A percentile compares a stretch with the other conserved stretches of the same genome.
Conservation (phyloP, 805 yeast species). For the Candida morakotiae region DNA sequence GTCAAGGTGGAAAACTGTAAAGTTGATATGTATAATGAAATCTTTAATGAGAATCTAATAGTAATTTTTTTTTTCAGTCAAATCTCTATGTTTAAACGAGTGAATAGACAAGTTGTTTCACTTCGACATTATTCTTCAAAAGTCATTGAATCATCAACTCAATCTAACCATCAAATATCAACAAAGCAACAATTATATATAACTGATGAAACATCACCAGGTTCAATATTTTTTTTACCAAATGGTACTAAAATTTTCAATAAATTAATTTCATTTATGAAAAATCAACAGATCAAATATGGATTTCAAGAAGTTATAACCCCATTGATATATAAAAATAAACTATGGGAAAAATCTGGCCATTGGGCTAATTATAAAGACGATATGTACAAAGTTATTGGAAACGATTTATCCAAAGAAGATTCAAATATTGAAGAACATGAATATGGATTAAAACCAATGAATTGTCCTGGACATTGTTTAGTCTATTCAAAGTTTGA, state of each 20-base stretch:
- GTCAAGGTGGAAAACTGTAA: no score
- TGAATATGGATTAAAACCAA: conserved; percentile 82
- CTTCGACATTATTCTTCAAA: conserved; percentile 3
- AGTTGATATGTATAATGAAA: no score
- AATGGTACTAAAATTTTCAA: conserved; percentile 88
- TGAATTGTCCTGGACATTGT: conserved; percentile 97
- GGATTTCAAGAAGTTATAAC: conserved; percentile 92
- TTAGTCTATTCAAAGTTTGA: conserved; percentile 70
- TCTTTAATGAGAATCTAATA: no score
- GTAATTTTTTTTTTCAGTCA: not conserved
- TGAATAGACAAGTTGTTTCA: no score
- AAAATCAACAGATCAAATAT: conserved; percentile 69
- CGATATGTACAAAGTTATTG: conserved; percentile 88
- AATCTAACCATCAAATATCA: conserved; percentile 45
- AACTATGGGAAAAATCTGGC: conserved; percentile 87
- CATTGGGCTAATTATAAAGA: conserved; percentile 95
- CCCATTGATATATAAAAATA: conserved; percentile 79
- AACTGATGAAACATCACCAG: conserved; percentile 82
- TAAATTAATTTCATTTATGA: conserved; percentile 76
- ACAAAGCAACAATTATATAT: conserved; percentile 70
- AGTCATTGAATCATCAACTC: conserved; percentile 28
- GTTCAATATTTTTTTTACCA: conserved; percentile 87
- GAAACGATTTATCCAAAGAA: conserved; percentile 40
- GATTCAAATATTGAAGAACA: conserved; percentile 15
- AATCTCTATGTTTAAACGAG: not conserved